These are phyloP conservation scores for Syncephalastrum monosporum DNA, from an alignment of 371 early-diverging fungal genomes.

Conservation along the genomic window DNA sequence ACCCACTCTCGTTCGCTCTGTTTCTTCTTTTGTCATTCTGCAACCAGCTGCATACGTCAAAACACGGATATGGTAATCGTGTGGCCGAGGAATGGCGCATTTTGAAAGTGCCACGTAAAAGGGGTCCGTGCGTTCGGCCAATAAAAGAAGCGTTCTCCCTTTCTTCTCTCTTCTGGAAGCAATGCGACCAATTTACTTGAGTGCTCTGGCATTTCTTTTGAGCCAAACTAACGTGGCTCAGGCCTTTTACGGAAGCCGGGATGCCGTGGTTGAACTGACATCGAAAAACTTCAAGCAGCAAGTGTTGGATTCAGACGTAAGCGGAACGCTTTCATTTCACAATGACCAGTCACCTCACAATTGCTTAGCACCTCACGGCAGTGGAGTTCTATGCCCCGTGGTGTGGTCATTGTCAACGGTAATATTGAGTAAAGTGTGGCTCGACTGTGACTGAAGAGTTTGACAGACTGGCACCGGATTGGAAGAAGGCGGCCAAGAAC, in stretches of 20 bases:
- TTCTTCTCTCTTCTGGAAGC: too few species aligned
- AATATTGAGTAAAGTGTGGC: constrained; percentile 4
- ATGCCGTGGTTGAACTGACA: constrained; percentile 59
- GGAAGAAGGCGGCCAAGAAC: constrained; percentile 83
- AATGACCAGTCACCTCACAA: neutral
- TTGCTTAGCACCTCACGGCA: constrained; percentile 66
- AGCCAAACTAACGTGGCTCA: constrained; percentile 6
- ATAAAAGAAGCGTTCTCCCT: too few species aligned
- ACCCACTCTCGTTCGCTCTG: too few species aligned
- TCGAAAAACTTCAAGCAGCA: constrained; percentile 67
- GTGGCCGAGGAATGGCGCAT: too few species aligned
- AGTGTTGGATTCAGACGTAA: constrained; percentile 69
- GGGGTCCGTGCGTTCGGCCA: too few species aligned
- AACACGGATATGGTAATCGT: too few species aligned
- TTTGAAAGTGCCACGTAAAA: too few species aligned
- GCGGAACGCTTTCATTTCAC: neutral
- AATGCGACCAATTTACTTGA: too few species aligned
- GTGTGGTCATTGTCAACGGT: constrained; percentile 93
- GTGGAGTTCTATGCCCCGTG: constrained; percentile 93
- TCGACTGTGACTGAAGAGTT: neutral
- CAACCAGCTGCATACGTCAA: too few species aligned
- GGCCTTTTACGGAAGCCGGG: constrained; percentile 52
- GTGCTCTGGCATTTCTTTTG: too few species aligned
- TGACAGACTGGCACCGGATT: constrained; percentile 76
- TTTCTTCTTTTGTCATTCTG: too few species aligned